Evolutionary conservation across 768 basidiomycete species (phyloP), one percentile per base, ranked within the genome.

Genomic region (Strobilomyces echinocephalus): DNA sequence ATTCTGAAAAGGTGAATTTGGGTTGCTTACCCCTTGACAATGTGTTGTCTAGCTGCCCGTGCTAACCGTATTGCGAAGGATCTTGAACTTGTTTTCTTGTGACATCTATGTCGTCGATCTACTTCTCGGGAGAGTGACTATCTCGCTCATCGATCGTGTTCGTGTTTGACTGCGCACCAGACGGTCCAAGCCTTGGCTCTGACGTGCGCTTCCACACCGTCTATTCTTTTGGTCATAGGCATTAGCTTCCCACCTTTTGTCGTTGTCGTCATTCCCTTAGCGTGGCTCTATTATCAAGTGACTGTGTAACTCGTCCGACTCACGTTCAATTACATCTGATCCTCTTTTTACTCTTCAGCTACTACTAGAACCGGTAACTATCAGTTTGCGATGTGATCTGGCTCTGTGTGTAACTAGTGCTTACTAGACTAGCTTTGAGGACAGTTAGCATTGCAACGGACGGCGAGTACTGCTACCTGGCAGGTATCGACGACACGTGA

Each of bases 51-150:
- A 16, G 16, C 34, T 45, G 21, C 11, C 4, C 14, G 4, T 15
- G 30, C 38, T 58, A 14, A 52, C 33, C 9, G 8, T 2, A 43
- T 14, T 43, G 5, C 4, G 1, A 50, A 89, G 92, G 9, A 87
- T 95, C 50, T 66, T 97, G 48, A 97, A 97, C 69, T 69, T 97
- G 26, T 97, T 97, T 71, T 91, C 91, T 4, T 83, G 92, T 3
- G 95, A 98, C 61, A 83, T 80, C 14, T 91, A 89, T 62, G 86
- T 88, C 30, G 80, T 95, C 16, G 94, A 97, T 71, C 86, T 91
- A 63, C 73, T 91, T 9, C 79, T 97, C 20, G 84, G 83, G 6
- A 78, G 87, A 30, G 87, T 75, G 52, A 44, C 72, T 59, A 0
- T 1, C n/a, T 20, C 34, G 2, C 2, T 42, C 20, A 5, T 20